Conservation (phyloP, 495 filamentous ascomycete species). For the Talaromyces trachyspermus region DNA sequence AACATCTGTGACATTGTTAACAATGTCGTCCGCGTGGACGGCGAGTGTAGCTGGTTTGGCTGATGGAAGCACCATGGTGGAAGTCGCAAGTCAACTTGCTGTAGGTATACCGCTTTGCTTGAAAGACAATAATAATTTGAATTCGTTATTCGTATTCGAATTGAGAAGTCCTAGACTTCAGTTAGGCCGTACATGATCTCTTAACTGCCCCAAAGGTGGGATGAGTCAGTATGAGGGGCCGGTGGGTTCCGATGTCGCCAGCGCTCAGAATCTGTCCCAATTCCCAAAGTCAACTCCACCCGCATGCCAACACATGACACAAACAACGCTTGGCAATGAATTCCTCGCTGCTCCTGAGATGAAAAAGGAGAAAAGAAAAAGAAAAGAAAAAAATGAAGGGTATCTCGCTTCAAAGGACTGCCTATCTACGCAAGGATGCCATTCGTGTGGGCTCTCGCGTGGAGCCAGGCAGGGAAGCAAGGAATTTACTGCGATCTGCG, state of each 20-base stretch:
- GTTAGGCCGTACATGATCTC: no score
- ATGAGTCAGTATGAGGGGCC: constrained; percentile 3
- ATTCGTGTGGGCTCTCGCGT: constrained; percentile 42
- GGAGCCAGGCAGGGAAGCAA: constrained; percentile 37
- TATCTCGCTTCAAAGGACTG: background rate
- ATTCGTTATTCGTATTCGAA: no score
- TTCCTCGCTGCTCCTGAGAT: no score
- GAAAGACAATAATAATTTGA: no score
- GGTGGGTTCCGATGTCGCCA: constrained; percentile 5
- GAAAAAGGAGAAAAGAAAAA: no score
- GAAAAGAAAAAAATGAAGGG: no score
- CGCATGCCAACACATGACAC: no score
- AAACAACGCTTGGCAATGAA: no score
- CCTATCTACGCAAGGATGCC: constrained; percentile 40
- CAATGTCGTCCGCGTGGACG: constrained; percentile 64
- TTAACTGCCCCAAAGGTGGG: no score
- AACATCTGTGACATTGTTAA: constrained; percentile 58
- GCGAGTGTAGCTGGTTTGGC: constrained; percentile 49
- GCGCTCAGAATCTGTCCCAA: no score
- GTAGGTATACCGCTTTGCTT: constrained; percentile 14
- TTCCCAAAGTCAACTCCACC: no score
- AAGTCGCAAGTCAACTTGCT: background rate
- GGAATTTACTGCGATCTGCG: constrained; percentile 41
- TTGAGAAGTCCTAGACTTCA: no score
- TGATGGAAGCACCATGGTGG: background rate